Conservation (phyloP, 306 rosid genomes). For the Glycine soja region DNA sequence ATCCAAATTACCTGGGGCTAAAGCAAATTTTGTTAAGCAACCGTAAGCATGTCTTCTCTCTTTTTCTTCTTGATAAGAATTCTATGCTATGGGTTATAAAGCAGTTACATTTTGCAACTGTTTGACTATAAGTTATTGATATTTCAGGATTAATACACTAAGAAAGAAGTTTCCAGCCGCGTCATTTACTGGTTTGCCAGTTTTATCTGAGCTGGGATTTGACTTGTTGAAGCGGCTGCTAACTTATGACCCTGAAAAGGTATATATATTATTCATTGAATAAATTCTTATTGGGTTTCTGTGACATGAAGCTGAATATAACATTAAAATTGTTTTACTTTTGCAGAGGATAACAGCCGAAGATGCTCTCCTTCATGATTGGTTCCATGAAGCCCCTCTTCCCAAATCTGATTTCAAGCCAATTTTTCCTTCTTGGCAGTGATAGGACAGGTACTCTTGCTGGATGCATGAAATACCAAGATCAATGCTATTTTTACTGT, state of each 20-base stretch:
- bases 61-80: neutral
- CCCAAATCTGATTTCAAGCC: conserved; percentile 71
- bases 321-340: neutral
- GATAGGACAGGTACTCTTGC: conserved; percentile 59
- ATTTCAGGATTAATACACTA: conserved; percentile 69
- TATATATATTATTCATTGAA: conserved; percentile 46
- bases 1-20: conserved; percentile 74
- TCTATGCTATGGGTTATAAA: neutral
- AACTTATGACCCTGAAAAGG: conserved; percentile 75
- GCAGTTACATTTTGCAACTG: neutral
- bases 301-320: neutral
- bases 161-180: conserved; percentile 85
- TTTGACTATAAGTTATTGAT: conserved; percentile 1
- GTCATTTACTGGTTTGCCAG: conserved; percentile 83
- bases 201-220: conserved; percentile 79
- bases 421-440: conserved; percentile 56
- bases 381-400: conserved; percentile 84
- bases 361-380: conserved; percentile 83
- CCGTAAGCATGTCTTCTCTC: conserved; percentile 58
- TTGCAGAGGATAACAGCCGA: conserved; percentile 83
- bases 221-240: conserved; percentile 85
- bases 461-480: conserved; percentile 49
- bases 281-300: conserved; percentile 13
- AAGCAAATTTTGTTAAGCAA: conserved; percentile 73
- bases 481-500: conserved; percentile 34